These are phyloP conservation scores for Diversispora epigaea DNA, from an alignment of 192 early-diverging fungal genomes.

Conservation along the genomic window DNA sequence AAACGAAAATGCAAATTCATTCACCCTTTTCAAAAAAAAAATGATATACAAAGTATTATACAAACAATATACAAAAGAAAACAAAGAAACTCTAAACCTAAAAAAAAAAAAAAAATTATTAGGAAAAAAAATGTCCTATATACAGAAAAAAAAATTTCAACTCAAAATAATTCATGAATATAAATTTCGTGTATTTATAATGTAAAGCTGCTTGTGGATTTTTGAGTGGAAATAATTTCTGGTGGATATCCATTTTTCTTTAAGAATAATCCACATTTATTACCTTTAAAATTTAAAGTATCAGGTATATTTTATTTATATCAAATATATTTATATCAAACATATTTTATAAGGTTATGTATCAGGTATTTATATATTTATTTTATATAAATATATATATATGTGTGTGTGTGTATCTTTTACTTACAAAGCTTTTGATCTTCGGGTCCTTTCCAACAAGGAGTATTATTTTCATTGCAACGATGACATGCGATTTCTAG, in stretches of 20 bases:
- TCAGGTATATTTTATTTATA: not conserved
- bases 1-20: too few relatives aligned
- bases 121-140: too few relatives aligned
- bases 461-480: slow-evolving; percentile 15
- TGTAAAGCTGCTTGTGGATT: too few relatives aligned
- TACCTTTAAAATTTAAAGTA: slow-evolving; percentile 16
- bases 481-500: slow-evolving; percentile 13
- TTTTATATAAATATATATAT: not conserved
- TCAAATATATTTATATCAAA: not conserved
- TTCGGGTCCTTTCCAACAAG: slow-evolving; percentile 27
- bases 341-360: not conserved
- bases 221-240: too few relatives aligned
- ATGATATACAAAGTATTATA: too few relatives aligned
- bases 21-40: too few relatives aligned
- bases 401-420: not conserved
- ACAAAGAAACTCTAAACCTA: too few relatives aligned
- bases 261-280: slow-evolving; percentile 22
- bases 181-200: too few relatives aligned
- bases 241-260: slow-evolving; percentile 13
- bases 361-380: not conserved
- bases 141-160: too few relatives aligned
- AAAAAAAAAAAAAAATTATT: too few relatives aligned
- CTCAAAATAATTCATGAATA: too few relatives aligned
- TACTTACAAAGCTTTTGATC: slow-evolving; percentile 28
- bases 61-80: too few relatives aligned